Evolutionary conservation across 2,329 filamentous ascomycete genomes (phyloP), one percentile per base, ranked within the genome.

Genomic region (Paecilomyces sp.): DNA sequence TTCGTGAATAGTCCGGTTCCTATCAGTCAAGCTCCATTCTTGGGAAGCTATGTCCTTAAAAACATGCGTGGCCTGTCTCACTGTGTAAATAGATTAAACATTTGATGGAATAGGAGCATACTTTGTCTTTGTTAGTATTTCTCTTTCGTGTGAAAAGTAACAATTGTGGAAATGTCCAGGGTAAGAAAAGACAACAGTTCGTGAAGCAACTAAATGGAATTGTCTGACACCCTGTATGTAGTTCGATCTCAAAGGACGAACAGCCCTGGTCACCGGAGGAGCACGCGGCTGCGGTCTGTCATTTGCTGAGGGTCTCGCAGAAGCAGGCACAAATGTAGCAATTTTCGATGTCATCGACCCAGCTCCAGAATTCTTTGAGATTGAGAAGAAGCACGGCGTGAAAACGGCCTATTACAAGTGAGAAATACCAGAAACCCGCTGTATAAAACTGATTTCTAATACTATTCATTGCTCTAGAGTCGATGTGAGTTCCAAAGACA

Each of bases 241-340:
- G 79, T 82, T 83, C 62, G 80, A 78, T 0, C 68, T 83, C 3
- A 74, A 78, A 61, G 80, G 79, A 18, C 77, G 80, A 30, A 79
- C 75, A 3, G 78, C 75, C 24, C 61, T 81, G 31, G 72, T 81
- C 4, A 81, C 79, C 1, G 79, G 79, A 22, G 79, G 77, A n/a
- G 75, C 76, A 8, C 68, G 75, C 56, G 79, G 79, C 5, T 76
- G 76, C 56, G 80, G 80, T 1, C 70, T 81, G 2, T 73, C 75
- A 6, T 78, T 80, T 60, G 77, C 75, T 2, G 65, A 75, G 57
- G 78, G 75, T 1, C 73, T 80, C 0, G 77, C 77, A 18, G 78
- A 80, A 67, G 77, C 75, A 18, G 78, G 77, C 1, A 78, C 77
- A 7, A 68, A 80, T 59, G 68, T 80, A 15, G 77, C 75, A 13